Base-by-base conservation (phyloP, 1,284 basidiomycete genomes). In the Apiotrichum laibachii region DNA sequence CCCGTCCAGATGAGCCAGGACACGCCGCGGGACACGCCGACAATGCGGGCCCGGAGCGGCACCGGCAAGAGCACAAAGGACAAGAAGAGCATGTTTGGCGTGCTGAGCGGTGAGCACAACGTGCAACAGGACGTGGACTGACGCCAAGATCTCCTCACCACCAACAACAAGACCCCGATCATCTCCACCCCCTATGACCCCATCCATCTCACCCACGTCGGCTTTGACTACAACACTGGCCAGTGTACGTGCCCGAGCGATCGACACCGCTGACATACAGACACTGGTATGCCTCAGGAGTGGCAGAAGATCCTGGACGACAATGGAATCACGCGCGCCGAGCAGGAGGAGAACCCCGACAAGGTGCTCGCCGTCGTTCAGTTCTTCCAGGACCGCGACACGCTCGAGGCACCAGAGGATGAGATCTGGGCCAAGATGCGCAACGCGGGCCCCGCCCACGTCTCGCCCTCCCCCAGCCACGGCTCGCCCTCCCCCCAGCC, bases 121-220 rank as follows among this genome's bases (percentile, higher is more conserved):
- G 15, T 18, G 12, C 11, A 31, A 16, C n/a, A n/a, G n/a, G 7
- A 34, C 40, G 19, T n/a, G 12, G 34, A 19, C 44, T 57, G 50
- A 47, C 37, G 26, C 26, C 43, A 10, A 82, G 90, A 91, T 67
- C 85, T 94, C 66, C 85, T 94, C 72, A 83, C 84, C 50, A 84
- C 85, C 59, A 54, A 46, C 35, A 49, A 52, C 47, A 63, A 63
- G 56, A 57, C 52, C 45, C 88, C 88, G 19, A 92, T 96, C 79
- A 99, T 99, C 81, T 94, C 90, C 67, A 96, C 92, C 3, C 95
- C 83, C 0, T 99, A 97, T 77, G 96, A 99, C 78, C 96, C 96
- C n/a, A 94, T 99, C 43, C 96, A 99, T 80, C 87, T 99, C 67
- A 99, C 95, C 0, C 96, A 99, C 74, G 96, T 99, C 73, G 96